Evolutionary conservation across 345 rosid species (phyloP).

Genomic region (Conringia planisiliqua): DNA sequence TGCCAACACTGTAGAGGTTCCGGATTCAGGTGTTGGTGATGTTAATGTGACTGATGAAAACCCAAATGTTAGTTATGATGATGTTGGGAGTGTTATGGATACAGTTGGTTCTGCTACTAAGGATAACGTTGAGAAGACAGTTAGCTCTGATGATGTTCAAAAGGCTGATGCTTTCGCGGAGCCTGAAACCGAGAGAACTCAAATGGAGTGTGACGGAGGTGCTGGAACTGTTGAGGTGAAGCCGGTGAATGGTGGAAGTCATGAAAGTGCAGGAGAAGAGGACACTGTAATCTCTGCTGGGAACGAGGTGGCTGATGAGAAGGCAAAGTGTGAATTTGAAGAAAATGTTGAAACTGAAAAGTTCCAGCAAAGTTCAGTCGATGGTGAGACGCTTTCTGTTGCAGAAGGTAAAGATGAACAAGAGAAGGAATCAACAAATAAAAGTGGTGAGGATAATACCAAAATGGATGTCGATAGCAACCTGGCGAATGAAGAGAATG

Average conservation of each 20-base stretch:
- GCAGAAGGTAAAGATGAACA: neutral
- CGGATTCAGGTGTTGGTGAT: conserved; percentile 10
- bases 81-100: neutral
- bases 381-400: conserved; percentile 7
- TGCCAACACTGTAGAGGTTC: neutral
- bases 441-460: neutral
- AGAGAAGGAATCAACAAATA: neutral
- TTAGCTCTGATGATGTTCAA: conserved; percentile 2
- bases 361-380: neutral
- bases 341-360: neutral
- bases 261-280: neutral
- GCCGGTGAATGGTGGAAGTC: conserved; percentile 2
- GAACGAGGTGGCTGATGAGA: neutral
- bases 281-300: neutral
- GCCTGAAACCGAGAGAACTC: neutral
- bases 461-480: conserved; percentile 3
- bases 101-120: neutral
- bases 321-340: neutral
- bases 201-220: neutral
- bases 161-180: neutral
- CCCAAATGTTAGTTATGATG: neutral
- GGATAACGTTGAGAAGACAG: neutral
- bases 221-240: neutral
- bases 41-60: neutral
- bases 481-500: neutral